Evolutionary conservation across 306 rosid genomes (phyloP).

Genomic region (Dalbergia cochinchinensis): DNA sequence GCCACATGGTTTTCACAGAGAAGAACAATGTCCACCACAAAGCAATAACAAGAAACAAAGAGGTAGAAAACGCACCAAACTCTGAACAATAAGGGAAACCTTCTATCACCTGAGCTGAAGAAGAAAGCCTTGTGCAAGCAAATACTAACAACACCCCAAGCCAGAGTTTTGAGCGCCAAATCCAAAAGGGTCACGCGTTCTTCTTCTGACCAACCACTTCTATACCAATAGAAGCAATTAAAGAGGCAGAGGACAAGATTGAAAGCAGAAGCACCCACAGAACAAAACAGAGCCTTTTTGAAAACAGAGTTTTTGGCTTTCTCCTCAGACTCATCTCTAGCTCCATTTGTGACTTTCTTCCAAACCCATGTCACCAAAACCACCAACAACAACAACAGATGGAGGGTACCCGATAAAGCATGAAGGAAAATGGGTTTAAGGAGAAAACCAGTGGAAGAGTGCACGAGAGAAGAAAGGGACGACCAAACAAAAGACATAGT

Average conservation of each 20-base stretch:
- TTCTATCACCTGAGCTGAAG: constrained; percentile 46
- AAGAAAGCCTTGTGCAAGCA: constrained; percentile 40
- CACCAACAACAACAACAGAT: constrained; percentile 39
- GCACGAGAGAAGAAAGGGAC: constrained; percentile 4
- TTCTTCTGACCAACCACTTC: constrained; percentile 53
- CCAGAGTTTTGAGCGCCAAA: constrained; percentile 50
- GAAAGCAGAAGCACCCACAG: constrained; percentile 49
- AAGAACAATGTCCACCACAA: constrained; percentile 48
- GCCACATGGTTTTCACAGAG: constrained; percentile 25
- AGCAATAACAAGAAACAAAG: constrained; percentile 46
- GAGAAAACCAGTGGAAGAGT: constrained; percentile 38
- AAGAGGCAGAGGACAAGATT: constrained; percentile 37
- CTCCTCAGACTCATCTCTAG: constrained; percentile 38
- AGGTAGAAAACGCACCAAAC: constrained; percentile 57
- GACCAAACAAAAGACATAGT: constrained; percentile 31
- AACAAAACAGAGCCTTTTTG: constrained; percentile 43
- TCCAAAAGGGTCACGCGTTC: constrained; percentile 49
- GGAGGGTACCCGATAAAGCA: constrained; percentile 40
- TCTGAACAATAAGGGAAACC: constrained; percentile 51
- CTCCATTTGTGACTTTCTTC: constrained; percentile 3
- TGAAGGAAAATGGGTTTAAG: constrained; percentile 54
- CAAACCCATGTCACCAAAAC: constrained; percentile 45
- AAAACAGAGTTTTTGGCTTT: neutral
- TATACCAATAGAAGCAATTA: constrained; percentile 46
- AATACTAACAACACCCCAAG: constrained; percentile 51